Evolutionary conservation across 768 basidiomycete genomes (phyloP), one percentile per base, ranked within the genome.

Genomic region (Hirschioporus abietinus): DNA sequence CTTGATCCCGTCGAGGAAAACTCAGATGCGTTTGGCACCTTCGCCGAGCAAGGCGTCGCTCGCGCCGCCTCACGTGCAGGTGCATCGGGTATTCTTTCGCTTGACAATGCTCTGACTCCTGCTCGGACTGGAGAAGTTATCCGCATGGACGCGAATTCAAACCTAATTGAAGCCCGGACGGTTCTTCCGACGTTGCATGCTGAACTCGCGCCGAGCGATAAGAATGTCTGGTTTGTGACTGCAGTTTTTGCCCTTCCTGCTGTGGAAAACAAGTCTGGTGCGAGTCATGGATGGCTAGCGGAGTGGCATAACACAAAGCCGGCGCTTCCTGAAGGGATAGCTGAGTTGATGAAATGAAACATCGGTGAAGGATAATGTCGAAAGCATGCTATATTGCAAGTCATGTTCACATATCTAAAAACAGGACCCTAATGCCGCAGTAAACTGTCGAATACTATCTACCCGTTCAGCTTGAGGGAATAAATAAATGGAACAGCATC

Each of bases 131-230:
- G 80, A 20, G 74, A 75, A 65, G 84, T 85, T n/a, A 72, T 90
- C 17, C 80, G 88, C 58, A 85, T 85, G 27, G 90, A 92, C 72
- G 86, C 90, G 35, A 91, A 92, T 75, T 82, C 88, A 35, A 91
- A 90, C 73, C 74, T 91, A 72, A 83, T 91, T 68, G 84, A 84
- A 35, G 81, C 89, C 1, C 79, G 89, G 24, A 86, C 89, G 36
- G 82, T 89, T n/a, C 73, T 91, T 66, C 89, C 89, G 5, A 88
- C 87, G 57, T 79, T 91, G 60, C 68, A 84, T 63, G 85, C 80
- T 1, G 78, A 81, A 58, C 82, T 87, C 66, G 73, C 74, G 20
- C 71, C 74, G n/a, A 73, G 76, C 4, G 77, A 76, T 3, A 67
- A 69, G 27, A 82, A 84, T 68, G 74, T 79, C 8, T 90, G 88